Conservation (phyloP, 2,329 filamentous ascomycete genomes). For the Phyllosticta citribraziliensis region DNA sequence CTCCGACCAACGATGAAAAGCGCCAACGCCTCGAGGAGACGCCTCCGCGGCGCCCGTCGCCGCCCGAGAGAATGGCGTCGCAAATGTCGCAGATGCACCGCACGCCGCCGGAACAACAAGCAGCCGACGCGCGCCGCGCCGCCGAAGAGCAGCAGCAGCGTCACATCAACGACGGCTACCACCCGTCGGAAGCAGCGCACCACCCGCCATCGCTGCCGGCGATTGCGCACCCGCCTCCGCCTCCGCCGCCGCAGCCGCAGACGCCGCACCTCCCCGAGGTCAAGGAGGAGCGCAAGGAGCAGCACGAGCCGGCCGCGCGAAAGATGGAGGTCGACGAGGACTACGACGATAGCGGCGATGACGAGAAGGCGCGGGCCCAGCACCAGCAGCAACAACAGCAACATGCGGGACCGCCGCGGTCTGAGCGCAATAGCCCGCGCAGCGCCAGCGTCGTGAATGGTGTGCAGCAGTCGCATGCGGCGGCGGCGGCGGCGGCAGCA, state of each 20-base stretch:
- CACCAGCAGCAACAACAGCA: slow-evolving; percentile 17
- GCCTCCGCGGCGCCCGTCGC: slow-evolving; percentile 56
- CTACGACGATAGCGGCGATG: slow-evolving; percentile 89
- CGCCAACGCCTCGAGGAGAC: slow-evolving; percentile 79
- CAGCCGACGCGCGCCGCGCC: slow-evolving; percentile 49
- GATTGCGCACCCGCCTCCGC: slow-evolving; percentile 37
- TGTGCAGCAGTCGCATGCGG: slow-evolving; percentile 17
- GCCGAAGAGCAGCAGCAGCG: slow-evolving; percentile 51
- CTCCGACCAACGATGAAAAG: slow-evolving; percentile 70
- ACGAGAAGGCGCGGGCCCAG: slow-evolving; percentile 48
- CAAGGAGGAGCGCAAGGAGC: slow-evolving; percentile 35
- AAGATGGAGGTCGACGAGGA: slow-evolving; percentile 98
- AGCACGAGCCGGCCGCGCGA: slow-evolving; percentile 73
- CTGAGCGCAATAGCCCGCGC: slow-evolving; percentile 36
- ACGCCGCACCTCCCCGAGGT: slow-evolving; percentile 46
- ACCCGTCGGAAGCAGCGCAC: slow-evolving; percentile 87
- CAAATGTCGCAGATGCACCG: slow-evolving; percentile 57
- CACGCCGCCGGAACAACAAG: slow-evolving; percentile 63
- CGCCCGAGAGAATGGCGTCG: slow-evolving; percentile 31
- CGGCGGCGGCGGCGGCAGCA: slow-evolving; percentile 15
- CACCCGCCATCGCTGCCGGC: slow-evolving; percentile 58
- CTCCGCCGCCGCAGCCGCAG: slow-evolving; percentile 33
- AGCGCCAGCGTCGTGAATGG: slow-evolving; percentile 24
- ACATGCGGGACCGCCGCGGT: slow-evolving; percentile 13
- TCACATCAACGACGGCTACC: slow-evolving; percentile 67